These are phyloP conservation scores for Boletus vermiculosoides DNA, from an alignment of 768 basidiomycete species.

Conservation along the genomic window DNA sequence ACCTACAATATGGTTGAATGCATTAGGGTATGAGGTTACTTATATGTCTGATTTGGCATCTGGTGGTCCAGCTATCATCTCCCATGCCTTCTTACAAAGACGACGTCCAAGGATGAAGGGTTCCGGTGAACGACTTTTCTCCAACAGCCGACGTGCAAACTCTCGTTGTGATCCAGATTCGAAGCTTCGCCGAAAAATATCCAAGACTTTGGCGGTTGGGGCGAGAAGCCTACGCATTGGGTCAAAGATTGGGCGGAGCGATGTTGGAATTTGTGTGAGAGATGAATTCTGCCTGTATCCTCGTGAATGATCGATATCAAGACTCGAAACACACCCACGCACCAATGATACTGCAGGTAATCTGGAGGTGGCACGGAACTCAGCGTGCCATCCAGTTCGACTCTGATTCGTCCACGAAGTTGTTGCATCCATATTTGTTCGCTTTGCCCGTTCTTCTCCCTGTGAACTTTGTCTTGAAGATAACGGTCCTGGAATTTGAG, in stretches of 20 bases:
- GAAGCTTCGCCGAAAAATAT: slow-evolving; percentile 52
- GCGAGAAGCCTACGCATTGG: slow-evolving; percentile 54
- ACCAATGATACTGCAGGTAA: slow-evolving; percentile 36
- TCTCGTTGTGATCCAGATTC: slow-evolving; percentile 56
- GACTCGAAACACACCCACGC: slow-evolving; percentile 29
- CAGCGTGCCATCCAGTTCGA: slow-evolving; percentile 30
- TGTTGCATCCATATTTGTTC: slow-evolving; percentile 41
- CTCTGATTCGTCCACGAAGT: slow-evolving; percentile 21
- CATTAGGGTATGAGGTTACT: slow-evolving; percentile 25
- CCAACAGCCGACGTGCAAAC: slow-evolving; percentile 58
- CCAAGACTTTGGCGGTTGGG: slow-evolving; percentile 53
- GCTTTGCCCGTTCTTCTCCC: slow-evolving; percentile 53
- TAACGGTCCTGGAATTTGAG: slow-evolving; percentile 46
- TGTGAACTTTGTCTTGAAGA: slow-evolving; percentile 31
- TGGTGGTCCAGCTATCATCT: slow-evolving; percentile 33
- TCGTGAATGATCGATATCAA: neutral
- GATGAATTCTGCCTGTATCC: slow-evolving; percentile 48
- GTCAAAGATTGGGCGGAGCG: slow-evolving; percentile 51
- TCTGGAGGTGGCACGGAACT: slow-evolving; percentile 24
- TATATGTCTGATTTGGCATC: slow-evolving; percentile 28
- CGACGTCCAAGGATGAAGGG: slow-evolving; percentile 48
- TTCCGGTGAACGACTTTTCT: slow-evolving; percentile 62
- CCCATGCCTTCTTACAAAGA: slow-evolving; percentile 41
- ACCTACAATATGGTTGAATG: slow-evolving; percentile 2
- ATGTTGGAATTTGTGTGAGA: slow-evolving; percentile 58